Percentiles rank a stretch among this genome's conserved stretches.
Conservation (phyloP, 352 stramenopile genomes). For the Phytophthora pluvialis region DNA sequence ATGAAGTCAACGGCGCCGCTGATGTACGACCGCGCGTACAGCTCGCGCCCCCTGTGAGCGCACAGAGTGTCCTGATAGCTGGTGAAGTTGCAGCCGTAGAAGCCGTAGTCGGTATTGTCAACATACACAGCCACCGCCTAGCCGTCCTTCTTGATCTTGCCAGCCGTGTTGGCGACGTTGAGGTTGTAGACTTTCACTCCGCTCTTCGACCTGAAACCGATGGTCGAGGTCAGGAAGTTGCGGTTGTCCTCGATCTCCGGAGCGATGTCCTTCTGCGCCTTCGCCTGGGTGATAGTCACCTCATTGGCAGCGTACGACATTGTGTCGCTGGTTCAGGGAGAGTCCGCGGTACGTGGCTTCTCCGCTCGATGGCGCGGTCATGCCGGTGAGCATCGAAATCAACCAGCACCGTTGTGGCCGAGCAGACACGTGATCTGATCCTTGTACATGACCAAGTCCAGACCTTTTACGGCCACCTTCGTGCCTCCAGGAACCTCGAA, state of each 20-base stretch:
- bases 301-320: neutral
- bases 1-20: too few species aligned
- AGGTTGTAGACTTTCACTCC: neutral
- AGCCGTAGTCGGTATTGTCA: too few species aligned
- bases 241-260: neutral
- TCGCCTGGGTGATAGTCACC: constrained; percentile 1
- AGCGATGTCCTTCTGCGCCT: neutral
- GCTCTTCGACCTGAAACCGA: constrained; percentile 5
- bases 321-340: constrained; percentile 43
- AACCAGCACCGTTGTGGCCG: constrained; percentile 91
- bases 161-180: too few species aligned
- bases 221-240: neutral
- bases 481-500: constrained; percentile 69
- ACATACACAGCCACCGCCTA: too few species aligned
- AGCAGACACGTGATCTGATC: constrained; percentile 53
- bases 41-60: too few species aligned
- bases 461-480: constrained; percentile 74
- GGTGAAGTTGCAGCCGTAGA: too few species aligned
- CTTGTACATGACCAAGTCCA: constrained; percentile 82
- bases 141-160: too few species aligned
- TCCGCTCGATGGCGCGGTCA: constrained; percentile 54
- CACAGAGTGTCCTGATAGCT: too few species aligned
- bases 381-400: constrained; percentile 90
- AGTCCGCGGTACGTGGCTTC: constrained; percentile 66
- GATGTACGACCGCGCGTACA: too few species aligned